These are phyloP conservation scores for Paraleonurus japonicus DNA, from an alignment of 257 asterid genomes.

Conservation along the genomic window DNA sequence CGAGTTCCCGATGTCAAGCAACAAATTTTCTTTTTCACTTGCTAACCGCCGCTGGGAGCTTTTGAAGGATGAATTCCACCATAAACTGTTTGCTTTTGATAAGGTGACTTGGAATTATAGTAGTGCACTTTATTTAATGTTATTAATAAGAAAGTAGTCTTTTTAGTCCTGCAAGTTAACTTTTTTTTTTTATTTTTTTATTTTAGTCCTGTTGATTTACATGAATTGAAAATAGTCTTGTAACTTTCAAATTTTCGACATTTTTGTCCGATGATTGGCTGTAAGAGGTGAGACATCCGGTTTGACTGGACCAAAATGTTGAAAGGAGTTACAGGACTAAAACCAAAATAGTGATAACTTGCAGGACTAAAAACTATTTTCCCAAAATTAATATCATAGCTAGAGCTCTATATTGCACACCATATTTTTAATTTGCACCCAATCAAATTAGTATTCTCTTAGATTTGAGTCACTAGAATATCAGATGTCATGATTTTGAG, in stretches of 20 bases:
- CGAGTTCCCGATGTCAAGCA: conserved; percentile 93
- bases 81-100: conserved; percentile 69
- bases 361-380: too few relatives aligned
- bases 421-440: neutral
- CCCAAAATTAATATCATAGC: conserved; percentile 6
- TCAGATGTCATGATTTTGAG: conserved; percentile 15
- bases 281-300: too few relatives aligned
- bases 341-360: too few relatives aligned
- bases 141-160: too few relatives aligned
- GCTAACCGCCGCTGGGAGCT: conserved; percentile 94
- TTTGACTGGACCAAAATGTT: too few relatives aligned
- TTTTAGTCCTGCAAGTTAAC: too few relatives aligned
- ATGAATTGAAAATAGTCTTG: too few relatives aligned
- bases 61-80: conserved; percentile 61
- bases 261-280: too few relatives aligned
- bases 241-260: too few relatives aligned
- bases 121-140: neutral
- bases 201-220: too few relatives aligned
- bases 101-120: conserved; percentile 49
- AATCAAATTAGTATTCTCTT: conserved; percentile 3
- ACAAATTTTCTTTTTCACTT: conserved; percentile 70
- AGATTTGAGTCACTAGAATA: conserved; percentile 1
- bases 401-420: neutral
- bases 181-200: too few relatives aligned
- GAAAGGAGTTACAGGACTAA: too few relatives aligned